phyloP scores from a whole-genome alignment of 306 rosid species.

The Castanea crenata region DNA sequence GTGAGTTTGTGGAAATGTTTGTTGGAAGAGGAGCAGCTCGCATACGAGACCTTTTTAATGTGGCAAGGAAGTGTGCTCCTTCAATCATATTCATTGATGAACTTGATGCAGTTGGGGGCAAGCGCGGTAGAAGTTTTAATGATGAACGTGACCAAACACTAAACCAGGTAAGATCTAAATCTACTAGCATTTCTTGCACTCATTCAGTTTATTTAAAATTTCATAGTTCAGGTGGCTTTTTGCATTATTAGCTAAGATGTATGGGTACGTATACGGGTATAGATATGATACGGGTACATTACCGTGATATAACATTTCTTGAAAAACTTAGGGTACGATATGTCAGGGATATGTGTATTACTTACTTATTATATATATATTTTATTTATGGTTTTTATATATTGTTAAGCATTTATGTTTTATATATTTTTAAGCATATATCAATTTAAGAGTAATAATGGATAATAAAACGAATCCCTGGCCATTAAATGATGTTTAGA shows the following conservation, averaged over 20 bases:
- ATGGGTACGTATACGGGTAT: too few relatives aligned
- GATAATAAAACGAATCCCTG: too few relatives aligned
- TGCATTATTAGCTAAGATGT: not conserved
- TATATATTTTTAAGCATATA: too few relatives aligned
- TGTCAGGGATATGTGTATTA: too few relatives aligned
- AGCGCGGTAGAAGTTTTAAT: constrained; percentile 92
- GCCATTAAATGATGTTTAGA: too few relatives aligned
- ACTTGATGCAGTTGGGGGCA: constrained; percentile 97
- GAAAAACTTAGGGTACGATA: too few relatives aligned
- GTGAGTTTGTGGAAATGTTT: constrained; percentile 96
- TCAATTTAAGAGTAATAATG: too few relatives aligned
- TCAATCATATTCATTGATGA: constrained; percentile 93
- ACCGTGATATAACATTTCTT: too few relatives aligned
- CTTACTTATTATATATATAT: too few relatives aligned
- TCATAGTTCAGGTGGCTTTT: not conserved
- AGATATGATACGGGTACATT: too few relatives aligned
- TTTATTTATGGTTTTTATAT: too few relatives aligned
- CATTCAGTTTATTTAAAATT: not conserved
- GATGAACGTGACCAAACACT: constrained; percentile 96
- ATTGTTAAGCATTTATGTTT: too few relatives aligned
- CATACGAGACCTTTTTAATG: constrained; percentile 79
- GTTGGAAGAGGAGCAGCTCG: constrained; percentile 99
- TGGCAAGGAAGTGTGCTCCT: constrained; percentile 80
- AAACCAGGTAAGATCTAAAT: constrained; percentile 59
- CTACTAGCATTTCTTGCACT: constrained; percentile 9